These are phyloP conservation scores for Flaveria sonorensis DNA, from an alignment of 129 eudicot genomes.

Conservation along the genomic window DNA sequence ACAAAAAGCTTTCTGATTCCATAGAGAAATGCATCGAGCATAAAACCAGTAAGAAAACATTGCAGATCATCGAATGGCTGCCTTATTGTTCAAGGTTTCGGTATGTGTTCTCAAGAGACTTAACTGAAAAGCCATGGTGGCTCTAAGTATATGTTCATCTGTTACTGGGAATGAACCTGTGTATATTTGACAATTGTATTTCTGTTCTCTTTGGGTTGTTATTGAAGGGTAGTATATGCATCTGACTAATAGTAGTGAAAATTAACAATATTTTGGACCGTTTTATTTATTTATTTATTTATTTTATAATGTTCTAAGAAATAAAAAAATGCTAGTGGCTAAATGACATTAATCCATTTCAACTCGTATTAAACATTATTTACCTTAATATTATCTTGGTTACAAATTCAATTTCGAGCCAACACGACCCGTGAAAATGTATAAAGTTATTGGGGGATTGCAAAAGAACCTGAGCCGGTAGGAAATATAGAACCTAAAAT, in stretches of 20 bases:
- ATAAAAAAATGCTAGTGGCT: background rate
- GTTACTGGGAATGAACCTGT: conserved; percentile 13
- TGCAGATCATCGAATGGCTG: conserved; percentile 69
- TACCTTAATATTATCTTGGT: no score
- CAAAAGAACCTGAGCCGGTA: no score
- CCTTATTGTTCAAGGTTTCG: conserved; percentile 71
- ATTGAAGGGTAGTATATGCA: background rate
- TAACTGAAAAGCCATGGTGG: conserved; percentile 70
- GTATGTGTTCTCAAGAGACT: conserved; percentile 54
- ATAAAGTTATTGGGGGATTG: no score
- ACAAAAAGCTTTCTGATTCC: conserved; percentile 58
- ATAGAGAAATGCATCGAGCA: conserved; percentile 55
- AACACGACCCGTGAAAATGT: no score
- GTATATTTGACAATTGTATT: conserved; percentile 2
- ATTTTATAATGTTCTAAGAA: background rate
- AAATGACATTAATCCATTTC: no score
- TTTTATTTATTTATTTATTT: background rate
- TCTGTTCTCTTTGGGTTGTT: background rate
- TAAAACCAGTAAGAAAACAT: conserved; percentile 43
- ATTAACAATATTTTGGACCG: background rate
- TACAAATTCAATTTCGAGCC: no score
- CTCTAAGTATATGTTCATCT: conserved; percentile 31
- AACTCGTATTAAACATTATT: no score
- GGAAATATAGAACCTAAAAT: no score
- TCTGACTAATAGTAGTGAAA: background rate